These are phyloP conservation scores for Plectranthus barbatus DNA, from an alignment of 257 asterid species.

Conservation along the genomic window DNA sequence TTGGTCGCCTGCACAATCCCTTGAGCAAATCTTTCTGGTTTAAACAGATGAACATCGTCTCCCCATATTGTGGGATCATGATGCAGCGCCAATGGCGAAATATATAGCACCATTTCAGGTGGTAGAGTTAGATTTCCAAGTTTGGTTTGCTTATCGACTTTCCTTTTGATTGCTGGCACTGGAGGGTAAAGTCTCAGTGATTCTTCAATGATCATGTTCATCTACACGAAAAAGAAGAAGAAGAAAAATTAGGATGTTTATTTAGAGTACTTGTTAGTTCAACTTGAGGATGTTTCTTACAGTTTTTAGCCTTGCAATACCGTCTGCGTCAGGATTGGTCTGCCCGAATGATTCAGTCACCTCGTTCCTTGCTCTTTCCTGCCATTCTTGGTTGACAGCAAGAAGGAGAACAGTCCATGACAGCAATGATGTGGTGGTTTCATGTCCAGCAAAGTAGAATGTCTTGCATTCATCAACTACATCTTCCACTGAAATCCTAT, in stretches of 20 bases:
- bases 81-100: slow-evolving; percentile 54
- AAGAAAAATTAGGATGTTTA: background rate
- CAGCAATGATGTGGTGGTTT: slow-evolving; percentile 52
- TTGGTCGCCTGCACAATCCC: slow-evolving; percentile 35
- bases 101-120: slow-evolving; percentile 31
- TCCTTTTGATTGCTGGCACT: slow-evolving; percentile 35
- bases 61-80: slow-evolving; percentile 66
- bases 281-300: slow-evolving; percentile 24
- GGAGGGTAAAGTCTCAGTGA: slow-evolving; percentile 63
- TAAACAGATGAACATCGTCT: slow-evolving; percentile 43
- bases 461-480: slow-evolving; percentile 73
- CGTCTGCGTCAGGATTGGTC: slow-evolving; percentile 32
- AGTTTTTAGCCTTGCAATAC: slow-evolving; percentile 37
- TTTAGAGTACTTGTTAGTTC: background rate
- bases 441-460: slow-evolving; percentile 73
- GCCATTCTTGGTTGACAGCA: slow-evolving; percentile 55
- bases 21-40: slow-evolving; percentile 45
- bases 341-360: slow-evolving; percentile 26
- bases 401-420: slow-evolving; percentile 61
- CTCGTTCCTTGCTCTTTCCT: slow-evolving; percentile 59
- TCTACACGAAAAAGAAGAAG: slow-evolving; percentile 16
- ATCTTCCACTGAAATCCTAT: slow-evolving; percentile 39
- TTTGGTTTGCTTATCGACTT: slow-evolving; percentile 25
- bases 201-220: slow-evolving; percentile 57
- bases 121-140: slow-evolving; percentile 39